phyloP scores from a whole-genome alignment of 2,329 filamentous ascomycete species.

The Talaromyces funiculosus region DNA sequence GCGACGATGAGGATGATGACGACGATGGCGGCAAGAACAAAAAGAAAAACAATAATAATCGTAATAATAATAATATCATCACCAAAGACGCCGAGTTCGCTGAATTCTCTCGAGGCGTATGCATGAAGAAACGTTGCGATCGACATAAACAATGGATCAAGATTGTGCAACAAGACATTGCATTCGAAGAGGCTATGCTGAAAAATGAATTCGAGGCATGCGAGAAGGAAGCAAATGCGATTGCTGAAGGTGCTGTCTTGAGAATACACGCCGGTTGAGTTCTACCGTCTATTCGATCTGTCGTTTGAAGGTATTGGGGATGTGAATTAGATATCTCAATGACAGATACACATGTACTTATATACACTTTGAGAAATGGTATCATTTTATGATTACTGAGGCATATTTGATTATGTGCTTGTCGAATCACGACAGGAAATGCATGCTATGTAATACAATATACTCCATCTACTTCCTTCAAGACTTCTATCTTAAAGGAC shows the following conservation, averaged over 20 bases:
- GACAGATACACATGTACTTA: not conserved
- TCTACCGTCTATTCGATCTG: not conserved
- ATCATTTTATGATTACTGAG: not conserved
- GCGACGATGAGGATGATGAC: slow-evolving; percentile 27
- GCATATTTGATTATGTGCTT: not conserved
- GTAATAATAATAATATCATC: not conserved
- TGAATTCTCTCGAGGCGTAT: slow-evolving; percentile 38
- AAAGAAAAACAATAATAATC: not conserved
- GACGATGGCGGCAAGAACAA: slow-evolving; percentile 23
- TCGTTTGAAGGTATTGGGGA: not conserved
- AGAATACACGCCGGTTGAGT: slow-evolving; percentile 20
- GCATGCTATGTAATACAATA: not conserved
- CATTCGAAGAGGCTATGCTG: slow-evolving; percentile 39
- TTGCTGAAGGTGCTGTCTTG: slow-evolving; percentile 42
- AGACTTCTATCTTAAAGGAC: no score
- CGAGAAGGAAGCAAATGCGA: slow-evolving; percentile 36
- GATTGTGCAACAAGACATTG: slow-evolving; percentile 41
- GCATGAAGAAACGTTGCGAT: slow-evolving; percentile 44
- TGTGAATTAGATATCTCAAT: not conserved
- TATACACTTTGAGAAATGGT: not conserved
- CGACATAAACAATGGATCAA: slow-evolving; percentile 46
- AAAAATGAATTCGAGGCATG: slow-evolving; percentile 34
- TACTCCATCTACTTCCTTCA: no score
- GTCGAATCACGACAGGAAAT: not conserved
- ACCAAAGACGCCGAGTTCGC: slow-evolving; percentile 26